Evolutionary conservation across 148 eudicot species (phyloP), one percentile per base, ranked within the genome.

Genomic region (Suaeda aralocaspica): DNA sequence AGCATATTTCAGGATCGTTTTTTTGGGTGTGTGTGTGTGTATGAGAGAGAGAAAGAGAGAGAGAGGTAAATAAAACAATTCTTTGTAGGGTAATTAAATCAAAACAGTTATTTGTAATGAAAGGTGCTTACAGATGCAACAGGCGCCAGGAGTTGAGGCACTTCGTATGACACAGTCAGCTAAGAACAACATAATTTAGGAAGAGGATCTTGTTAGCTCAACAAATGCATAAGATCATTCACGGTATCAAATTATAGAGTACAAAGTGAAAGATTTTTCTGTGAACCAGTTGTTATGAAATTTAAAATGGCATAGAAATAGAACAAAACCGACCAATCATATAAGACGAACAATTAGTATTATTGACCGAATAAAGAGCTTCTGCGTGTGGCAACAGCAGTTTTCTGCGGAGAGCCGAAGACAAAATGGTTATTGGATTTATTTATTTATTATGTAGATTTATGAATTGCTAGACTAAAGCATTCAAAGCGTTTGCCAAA

Each of bases 111-210:
- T 58, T 21, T 49, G 51, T n/a, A 77, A 26, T 34, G 3, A 52
- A 39, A 59, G 76, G 66, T 73, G 74, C 92, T 85, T 89, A 94
- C 99, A 69, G 99, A 87, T 79, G 99, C 90, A 75, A 94, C 97
- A 39, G 97, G 99, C 55, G 68, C 69, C 76, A 94, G 68, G 44
- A 94, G 63, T 65, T 72, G 92, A 67, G 98, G 99, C 70, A 94
- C 89, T 89, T 94, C 97, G 69, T 94, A 94, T 30, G 99, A 89
- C 74, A 91, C 93, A 45, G 97, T 87, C 11, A 94, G 88, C 99
- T 91, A 96, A 58, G 80, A 87, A 42, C 33, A 48, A 77, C n/a
- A n/a, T 46, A 49, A 36, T 64, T 7, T 22, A 41, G 2, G 28
- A 9, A 3, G 59, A 42, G 56, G 39, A 70, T 59, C 0, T 16